Percentiles rank a stretch among this genome's conserved stretches.
Evolutionary conservation across 768 basidiomycete species (phyloP).

Genomic region (Lactifluus pinguis): DNA sequence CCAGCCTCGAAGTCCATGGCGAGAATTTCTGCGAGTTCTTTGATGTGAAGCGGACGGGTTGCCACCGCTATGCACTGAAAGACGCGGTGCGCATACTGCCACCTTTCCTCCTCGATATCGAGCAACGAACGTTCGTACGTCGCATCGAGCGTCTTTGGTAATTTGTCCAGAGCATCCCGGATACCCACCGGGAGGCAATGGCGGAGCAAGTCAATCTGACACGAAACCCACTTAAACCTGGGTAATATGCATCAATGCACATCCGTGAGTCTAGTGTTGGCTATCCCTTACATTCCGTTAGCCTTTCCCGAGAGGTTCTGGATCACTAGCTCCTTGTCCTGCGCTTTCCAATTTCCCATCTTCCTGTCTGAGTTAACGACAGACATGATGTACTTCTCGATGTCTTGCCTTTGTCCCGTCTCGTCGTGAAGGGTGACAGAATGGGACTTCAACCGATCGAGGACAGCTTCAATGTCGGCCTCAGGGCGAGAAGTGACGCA

Average conservation of each 20-base stretch:
- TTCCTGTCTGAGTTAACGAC: neutral
- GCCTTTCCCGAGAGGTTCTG: neutral
- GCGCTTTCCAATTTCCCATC: neutral
- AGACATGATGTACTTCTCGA: neutral
- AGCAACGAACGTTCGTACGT: neutral
- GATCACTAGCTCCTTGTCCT: neutral
- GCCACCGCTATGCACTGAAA: neutral
- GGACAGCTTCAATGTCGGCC: neutral
- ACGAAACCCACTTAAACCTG: conserved; percentile 1
- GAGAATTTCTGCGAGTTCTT: neutral
- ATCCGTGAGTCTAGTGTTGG: neutral
- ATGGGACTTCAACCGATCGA: neutral
- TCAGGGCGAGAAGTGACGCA: conserved; percentile 3
- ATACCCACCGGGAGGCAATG: neutral
- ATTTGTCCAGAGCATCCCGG: neutral
- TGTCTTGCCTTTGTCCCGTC: neutral
- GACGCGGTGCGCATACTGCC: neutral
- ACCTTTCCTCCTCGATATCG: neutral
- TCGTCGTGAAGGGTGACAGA: neutral
- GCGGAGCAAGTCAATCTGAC: neutral
- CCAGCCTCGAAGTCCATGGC: neutral
- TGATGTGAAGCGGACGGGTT: neutral
- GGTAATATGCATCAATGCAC: neutral
- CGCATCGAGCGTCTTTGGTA: neutral
- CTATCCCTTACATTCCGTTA: neutral